Percentiles rank a stretch among this genome's conserved stretches.
Conservation (phyloP, 768 basidiomycete species). For the Termitomyces sp. region DNA sequence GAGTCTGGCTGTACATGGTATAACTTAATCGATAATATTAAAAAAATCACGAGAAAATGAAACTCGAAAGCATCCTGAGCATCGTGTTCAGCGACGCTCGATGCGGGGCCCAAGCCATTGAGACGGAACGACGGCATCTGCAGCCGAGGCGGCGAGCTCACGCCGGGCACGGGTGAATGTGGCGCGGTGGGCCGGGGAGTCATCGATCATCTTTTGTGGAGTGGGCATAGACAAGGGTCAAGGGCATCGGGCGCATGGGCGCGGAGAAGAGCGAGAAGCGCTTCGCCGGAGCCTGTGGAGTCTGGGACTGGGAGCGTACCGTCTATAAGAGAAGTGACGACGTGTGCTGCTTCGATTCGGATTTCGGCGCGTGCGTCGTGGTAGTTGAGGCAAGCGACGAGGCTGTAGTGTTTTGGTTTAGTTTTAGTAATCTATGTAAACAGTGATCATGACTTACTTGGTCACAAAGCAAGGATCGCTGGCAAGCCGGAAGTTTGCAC, state of each 20-base stretch:
- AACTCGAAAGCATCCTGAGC: constrained; percentile 56
- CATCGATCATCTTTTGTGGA: constrained; percentile 36
- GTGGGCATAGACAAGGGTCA: constrained; percentile 54
- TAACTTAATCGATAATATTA: not conserved
- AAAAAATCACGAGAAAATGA: constrained; percentile 51
- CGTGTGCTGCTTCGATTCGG: constrained; percentile 70
- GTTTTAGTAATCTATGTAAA: no score
- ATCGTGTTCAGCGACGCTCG: constrained; percentile 39
- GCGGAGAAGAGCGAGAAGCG: constrained; percentile 53
- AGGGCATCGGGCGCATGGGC: constrained; percentile 58
- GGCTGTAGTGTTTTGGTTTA: no score
- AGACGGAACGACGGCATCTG: constrained; percentile 68
- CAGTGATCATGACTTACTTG: no score
- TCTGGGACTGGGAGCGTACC: constrained; percentile 30
- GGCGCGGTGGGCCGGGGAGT: constrained; percentile 38
- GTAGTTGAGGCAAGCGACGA: constrained; percentile 49
- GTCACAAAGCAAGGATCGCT: no score
- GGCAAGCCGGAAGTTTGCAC: no score
- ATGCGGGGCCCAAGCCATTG: constrained; percentile 54
- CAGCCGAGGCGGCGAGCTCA: constrained; percentile 54
- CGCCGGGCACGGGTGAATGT: constrained; percentile 66
- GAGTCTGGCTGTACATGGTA: constrained; percentile 42
- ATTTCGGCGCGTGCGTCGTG: constrained; percentile 38
- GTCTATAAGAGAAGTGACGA: constrained; percentile 70
- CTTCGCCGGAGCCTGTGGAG: constrained; percentile 55